Percentiles rank a stretch among this genome's conserved stretches.
phyloP scores from a whole-genome alignment of 257 asterid genomes.

The Asclepias syriaca region DNA sequence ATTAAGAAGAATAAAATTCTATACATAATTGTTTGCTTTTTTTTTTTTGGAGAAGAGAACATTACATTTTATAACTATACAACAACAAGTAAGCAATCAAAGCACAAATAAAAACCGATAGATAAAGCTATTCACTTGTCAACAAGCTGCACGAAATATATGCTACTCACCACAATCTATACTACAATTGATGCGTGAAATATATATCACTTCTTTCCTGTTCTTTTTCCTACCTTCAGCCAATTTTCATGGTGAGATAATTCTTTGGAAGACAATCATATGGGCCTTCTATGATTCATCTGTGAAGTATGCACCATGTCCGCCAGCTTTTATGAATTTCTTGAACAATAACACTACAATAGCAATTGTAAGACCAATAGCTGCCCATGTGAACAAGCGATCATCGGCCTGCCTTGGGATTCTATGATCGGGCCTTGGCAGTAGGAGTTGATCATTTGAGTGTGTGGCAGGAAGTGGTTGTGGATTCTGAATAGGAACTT shows the following conservation, averaged over 20 bases:
- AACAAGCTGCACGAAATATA: background rate
- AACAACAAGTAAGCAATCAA: constrained; percentile 7
- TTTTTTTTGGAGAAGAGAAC: background rate
- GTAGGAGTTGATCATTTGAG: constrained; percentile 29
- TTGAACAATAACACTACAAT: constrained; percentile 71
- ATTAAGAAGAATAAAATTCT: background rate
- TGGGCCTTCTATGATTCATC: constrained; percentile 40
- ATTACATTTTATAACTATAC: background rate
- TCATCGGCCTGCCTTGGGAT: constrained; percentile 57
- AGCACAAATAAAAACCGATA: background rate
- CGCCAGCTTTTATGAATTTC: constrained; percentile 81
- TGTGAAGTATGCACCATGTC: constrained; percentile 62
- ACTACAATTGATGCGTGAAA: background rate
- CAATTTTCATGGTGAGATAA: background rate
- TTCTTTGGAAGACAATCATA: background rate
- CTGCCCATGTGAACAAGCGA: constrained; percentile 80
- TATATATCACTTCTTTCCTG: too few relatives aligned
- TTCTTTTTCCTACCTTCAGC: background rate
- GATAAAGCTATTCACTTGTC: background rate
- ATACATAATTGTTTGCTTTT: constrained; percentile 3
- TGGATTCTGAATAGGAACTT: constrained; percentile 34
- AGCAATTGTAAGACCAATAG: constrained; percentile 74
- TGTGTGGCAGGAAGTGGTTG: constrained; percentile 24
- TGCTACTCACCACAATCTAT: constrained; percentile 2
- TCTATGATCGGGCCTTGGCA: constrained; percentile 34